Evolutionary conservation across 805 yeast species (phyloP), one percentile per base, ranked within the genome.

Genomic region (Metschnikowia henanensis): DNA sequence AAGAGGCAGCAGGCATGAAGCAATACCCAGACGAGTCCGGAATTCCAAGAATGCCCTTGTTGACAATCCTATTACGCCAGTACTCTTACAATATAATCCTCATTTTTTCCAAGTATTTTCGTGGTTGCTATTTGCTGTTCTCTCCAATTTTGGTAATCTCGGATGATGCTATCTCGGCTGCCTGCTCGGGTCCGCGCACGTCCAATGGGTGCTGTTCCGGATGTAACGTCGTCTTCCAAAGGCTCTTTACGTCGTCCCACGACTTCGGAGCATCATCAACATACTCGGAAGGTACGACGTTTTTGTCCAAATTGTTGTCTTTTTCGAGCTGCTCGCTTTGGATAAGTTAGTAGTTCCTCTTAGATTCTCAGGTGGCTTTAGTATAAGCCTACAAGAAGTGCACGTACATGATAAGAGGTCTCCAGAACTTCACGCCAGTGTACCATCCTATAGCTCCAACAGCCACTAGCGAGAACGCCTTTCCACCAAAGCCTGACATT

Each of bases 321-420:
- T 80, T 77, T 53, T 74, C 71, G 46, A 86, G 68, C 50, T 76
- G 83, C 36, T 83, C 90, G 23, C 83, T 78, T 43, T 9, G 5
- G 6, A 42, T 45, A 37, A 39, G 54, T 53, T 37, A 16, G 43
- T 22, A 22, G 15, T 18, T 23, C 12, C 5, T 9, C 8, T 23
- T 23, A 12, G 32, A 18, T 13, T 18, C 21, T 19, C 10, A 15
- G 25, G n/a, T n/a, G n/a, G n/a, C n/a, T n/a, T n/a, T n/a, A n/a
- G n/a, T n/a, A n/a, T n/a, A n/a, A n/a, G n/a, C n/a, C n/a, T n/a
- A n/a, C n/a, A n/a, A n/a, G 30, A 21, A 10, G 15, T 16, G 19
- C 37, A 76, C 83, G 56, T 69, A 77, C 82, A 85, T 75, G 3
- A 86, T 76, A 15, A 86, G 60, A 2, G 95, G 95, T 53, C 83